Conservation (phyloP, 306 rosid species). For the Quercus dentata region DNA sequence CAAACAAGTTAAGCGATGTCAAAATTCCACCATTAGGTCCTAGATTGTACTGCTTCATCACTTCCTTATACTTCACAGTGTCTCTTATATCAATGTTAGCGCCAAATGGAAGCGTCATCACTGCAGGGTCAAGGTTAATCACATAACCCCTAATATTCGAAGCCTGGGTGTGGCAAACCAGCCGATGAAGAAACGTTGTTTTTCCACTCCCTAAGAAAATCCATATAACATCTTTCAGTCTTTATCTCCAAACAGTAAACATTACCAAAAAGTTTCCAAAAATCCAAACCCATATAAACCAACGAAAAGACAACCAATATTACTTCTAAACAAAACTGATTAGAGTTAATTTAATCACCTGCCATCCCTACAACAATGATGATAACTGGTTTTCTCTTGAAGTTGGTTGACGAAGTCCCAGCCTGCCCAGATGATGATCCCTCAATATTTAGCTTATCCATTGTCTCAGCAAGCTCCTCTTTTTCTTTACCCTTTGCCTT, state of each 20-base stretch:
- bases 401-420: slow-evolving; percentile 29
- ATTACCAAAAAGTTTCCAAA: neutral
- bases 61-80: slow-evolving; percentile 87
- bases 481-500: slow-evolving; percentile 51
- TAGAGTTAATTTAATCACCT: slow-evolving; percentile 30
- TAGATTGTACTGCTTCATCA: slow-evolving; percentile 93
- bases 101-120: slow-evolving; percentile 74
- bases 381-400: slow-evolving; percentile 78
- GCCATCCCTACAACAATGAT: slow-evolving; percentile 93
- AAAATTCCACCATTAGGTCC: slow-evolving; percentile 96
- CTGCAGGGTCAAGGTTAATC: slow-evolving; percentile 89
- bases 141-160: slow-evolving; percentile 66
- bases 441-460: slow-evolving; percentile 64
- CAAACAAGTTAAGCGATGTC: slow-evolving; percentile 93
- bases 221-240: slow-evolving; percentile 1
- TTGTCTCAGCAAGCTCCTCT: slow-evolving; percentile 50
- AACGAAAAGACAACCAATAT: slow-evolving; percentile 35
- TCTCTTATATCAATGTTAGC: slow-evolving; percentile 93
- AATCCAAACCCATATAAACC: neutral
- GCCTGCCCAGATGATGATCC: slow-evolving; percentile 56
- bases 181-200: slow-evolving; percentile 72
- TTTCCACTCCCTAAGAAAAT: slow-evolving; percentile 70
- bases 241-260: neutral
- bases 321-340: neutral
- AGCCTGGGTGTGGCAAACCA: slow-evolving; percentile 66